These are phyloP conservation scores for Tricholoma terreum DNA, from an alignment of 768 basidiomycete species.

Conservation along the genomic window DNA sequence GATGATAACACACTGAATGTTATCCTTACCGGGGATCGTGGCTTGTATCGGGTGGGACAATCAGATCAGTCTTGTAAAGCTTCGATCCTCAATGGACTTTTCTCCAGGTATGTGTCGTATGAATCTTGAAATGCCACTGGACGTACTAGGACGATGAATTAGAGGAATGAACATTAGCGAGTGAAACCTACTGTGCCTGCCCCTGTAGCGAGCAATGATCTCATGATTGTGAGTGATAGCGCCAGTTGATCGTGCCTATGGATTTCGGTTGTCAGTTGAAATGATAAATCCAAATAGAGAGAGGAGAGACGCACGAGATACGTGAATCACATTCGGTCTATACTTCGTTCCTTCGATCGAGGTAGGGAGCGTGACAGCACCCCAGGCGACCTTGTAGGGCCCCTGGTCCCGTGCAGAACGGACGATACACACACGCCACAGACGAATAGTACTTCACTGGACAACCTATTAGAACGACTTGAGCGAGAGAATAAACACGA, in stretches of 20 bases:
- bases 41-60: too few relatives aligned
- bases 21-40: too few relatives aligned
- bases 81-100: constrained; percentile 61
- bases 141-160: not conserved
- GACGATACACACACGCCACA: constrained; percentile 76
- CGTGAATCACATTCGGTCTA: constrained; percentile 75
- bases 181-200: constrained; percentile 48
- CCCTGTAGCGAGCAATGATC: constrained; percentile 65
- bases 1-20: too few relatives aligned
- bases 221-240: constrained; percentile 73
- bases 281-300: not conserved
- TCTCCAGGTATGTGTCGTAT: constrained; percentile 55
- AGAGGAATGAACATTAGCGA: not conserved
- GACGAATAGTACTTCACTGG: constrained; percentile 92
- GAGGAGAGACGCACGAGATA: constrained; percentile 59
- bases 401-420: constrained; percentile 81
- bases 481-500: not conserved
- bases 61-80: constrained; percentile 55
- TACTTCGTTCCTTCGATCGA: constrained; percentile 54
- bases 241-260: constrained; percentile 83
- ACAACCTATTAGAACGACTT: constrained; percentile 2
- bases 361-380: constrained; percentile 69
- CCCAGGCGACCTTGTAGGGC: constrained; percentile 81
- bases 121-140: constrained; percentile 59
- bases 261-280: not conserved